Evolutionary conservation across 2,329 filamentous ascomycete species (phyloP).

Genomic region (Parasarocladium wereldwijsianum): DNA sequence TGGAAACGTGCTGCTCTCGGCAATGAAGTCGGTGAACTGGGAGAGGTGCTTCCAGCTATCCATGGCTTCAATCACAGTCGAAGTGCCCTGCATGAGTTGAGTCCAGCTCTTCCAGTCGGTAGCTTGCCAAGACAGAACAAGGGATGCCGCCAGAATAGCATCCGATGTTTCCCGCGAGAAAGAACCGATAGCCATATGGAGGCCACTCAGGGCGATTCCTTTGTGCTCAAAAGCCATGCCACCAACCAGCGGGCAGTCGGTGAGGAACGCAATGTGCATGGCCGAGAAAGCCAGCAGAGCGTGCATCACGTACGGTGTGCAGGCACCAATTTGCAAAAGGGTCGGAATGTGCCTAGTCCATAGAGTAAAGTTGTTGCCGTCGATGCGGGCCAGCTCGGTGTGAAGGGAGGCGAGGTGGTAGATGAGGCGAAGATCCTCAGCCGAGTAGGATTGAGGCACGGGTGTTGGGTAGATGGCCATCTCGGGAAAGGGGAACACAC

Average conservation of each 20-base stretch:
- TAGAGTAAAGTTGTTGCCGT: conserved; percentile 71
- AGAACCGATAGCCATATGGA: conserved; percentile 72
- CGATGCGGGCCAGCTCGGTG: conserved; percentile 61
- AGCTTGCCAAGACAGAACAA: conserved; percentile 89
- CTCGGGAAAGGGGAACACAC: conserved; percentile 55
- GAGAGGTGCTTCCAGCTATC: conserved; percentile 83
- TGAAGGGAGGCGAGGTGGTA: conserved; percentile 82
- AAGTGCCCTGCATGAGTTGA: conserved; percentile 81
- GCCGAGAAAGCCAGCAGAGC: conserved; percentile 87
- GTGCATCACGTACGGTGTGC: conserved; percentile 84
- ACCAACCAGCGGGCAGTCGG: conserved; percentile 69
- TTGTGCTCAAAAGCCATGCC: conserved; percentile 85
- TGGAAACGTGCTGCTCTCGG: conserved; percentile 61
- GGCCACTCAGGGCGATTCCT: conserved; percentile 68
- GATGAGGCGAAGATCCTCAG: conserved; percentile 73
- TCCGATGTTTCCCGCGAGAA: conserved; percentile 84
- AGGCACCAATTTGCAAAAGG: conserved; percentile 60
- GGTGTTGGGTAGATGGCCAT: conserved; percentile 62
- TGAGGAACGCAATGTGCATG: conserved; percentile 81
- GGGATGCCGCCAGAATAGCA: conserved; percentile 78
- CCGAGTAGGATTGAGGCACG: conserved; percentile 55
- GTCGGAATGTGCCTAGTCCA: conserved; percentile 90
- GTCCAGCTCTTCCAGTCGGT: conserved; percentile 95
- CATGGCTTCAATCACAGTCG: conserved; percentile 84
- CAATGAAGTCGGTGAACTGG: conserved; percentile 68